phyloP scores from a whole-genome alignment of 2,329 filamentous ascomycete species.

The Exophiala alcalophila region DNA sequence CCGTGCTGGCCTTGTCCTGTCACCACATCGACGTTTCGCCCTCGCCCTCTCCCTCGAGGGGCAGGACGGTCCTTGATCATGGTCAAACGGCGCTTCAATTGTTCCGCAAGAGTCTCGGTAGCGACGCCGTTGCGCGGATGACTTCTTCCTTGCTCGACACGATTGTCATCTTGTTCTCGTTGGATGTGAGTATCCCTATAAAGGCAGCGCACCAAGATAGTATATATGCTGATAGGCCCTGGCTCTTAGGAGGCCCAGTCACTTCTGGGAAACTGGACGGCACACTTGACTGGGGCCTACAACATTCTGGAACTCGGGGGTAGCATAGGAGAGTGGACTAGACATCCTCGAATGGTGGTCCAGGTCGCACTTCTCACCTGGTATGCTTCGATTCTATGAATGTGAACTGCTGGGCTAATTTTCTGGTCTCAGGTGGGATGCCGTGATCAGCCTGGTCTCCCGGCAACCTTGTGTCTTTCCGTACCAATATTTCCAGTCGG shows the following conservation, averaged over 20 bases:
- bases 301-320: constrained; percentile 7
- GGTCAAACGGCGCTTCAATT: constrained; percentile 7
- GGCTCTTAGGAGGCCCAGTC: constrained; percentile 5
- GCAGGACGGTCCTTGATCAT: constrained; percentile 1
- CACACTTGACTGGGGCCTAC: constrained; percentile 9
- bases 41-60: background rate
- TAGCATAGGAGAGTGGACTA: constrained; percentile 6
- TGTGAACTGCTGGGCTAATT: background rate
- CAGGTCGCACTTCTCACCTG: constrained; percentile 12
- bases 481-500: constrained; percentile 12
- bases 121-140: background rate
- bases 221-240: background rate
- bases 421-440: constrained; percentile 15
- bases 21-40: constrained; percentile 11
- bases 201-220: background rate
- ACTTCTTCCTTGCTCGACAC: constrained; percentile 7
- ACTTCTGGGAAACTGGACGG: constrained; percentile 8
- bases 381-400: too few relatives aligned
- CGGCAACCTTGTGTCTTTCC: constrained; percentile 10
- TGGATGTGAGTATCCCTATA: constrained; percentile 2
- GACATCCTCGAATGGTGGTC: constrained; percentile 1
- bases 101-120: constrained; percentile 7
- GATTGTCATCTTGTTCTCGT: constrained; percentile 7
- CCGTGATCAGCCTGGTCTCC: constrained; percentile 8
- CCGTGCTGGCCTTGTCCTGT: constrained; percentile 10